phyloP scores from a whole-genome alignment of 441 rosid genomes.

The Eruca vesicaria region DNA sequence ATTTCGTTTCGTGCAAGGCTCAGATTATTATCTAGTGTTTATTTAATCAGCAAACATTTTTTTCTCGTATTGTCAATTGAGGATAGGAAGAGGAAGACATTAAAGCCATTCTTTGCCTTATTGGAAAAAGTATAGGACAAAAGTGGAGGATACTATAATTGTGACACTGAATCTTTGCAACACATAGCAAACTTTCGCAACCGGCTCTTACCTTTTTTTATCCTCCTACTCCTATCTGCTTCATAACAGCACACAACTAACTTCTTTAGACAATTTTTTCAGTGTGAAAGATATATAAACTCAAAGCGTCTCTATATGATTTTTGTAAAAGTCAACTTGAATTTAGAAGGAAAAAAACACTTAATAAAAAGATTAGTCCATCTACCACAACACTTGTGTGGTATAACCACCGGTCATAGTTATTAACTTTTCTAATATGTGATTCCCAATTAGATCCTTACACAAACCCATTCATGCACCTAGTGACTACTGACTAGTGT shows the following conservation, averaged over 20 bases:
- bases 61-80: too few species aligned
- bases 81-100: too few species aligned
- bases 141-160: not conserved
- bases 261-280: not conserved
- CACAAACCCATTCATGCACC: not conserved
- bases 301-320: too few species aligned
- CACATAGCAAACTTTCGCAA: not conserved
- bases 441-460: constrained; percentile 1
- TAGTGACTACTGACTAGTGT: not conserved
- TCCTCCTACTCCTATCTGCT: not conserved
- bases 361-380: constrained; percentile 1
- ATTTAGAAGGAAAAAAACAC: not conserved
- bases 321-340: not conserved
- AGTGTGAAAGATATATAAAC: not conserved
- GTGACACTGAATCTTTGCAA: not conserved
- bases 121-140: not conserved
- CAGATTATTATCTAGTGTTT: too few species aligned
- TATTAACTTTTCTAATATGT: not conserved
- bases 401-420: constrained; percentile 15
- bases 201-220: not conserved
- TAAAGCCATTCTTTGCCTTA: too few species aligned
- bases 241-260: not conserved
- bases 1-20: too few species aligned
- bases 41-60: too few species aligned
- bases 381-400: constrained; percentile 17